Evolutionary conservation across 306 rosid genomes (phyloP), one percentile per base, ranked within the genome.

Genomic region (Quercus alba): DNA sequence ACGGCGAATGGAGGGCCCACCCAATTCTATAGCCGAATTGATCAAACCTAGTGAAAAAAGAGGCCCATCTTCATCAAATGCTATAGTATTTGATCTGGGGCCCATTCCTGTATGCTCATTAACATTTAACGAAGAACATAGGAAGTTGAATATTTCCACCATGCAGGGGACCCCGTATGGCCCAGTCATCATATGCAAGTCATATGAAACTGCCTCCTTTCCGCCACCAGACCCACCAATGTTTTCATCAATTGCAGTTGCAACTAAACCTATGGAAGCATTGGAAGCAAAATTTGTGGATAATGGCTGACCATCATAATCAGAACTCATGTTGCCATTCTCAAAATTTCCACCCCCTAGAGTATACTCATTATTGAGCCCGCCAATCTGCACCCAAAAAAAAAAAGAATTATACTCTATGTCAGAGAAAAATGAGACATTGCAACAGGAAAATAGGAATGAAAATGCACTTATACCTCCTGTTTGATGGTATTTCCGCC

Each of bases 151-250:
- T 83, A 91, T 91, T 85, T 96, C 98, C 87, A 96, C 94, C 99
- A 96, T 96, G 91, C 99, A 93, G 62, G 99, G 94, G 72, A 91
- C 98, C 73, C 99, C 99, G 63, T 89, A 95, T n/a, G 98, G 98
- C 82, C 89, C 99, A 68, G 91, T 89, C 97, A 91, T 91, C 28
- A 87, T 90, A 85, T 90, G 97, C 76, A 82, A 63, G 75, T 91
- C 97, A 84, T 86, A 89, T n/a, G 90, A 85, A 72, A 76, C 91
- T 59, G 90, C 57, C 28, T 90, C 95, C 89, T 88, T 91, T 78
- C 86, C 91, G 18, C 79, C 80, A 76, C 86, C 76, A 73, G 86
- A 81, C 82, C 86, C 82, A 2, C 87, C 75, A 35, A 81, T 69
- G 86, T 84, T 91, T 81, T 91, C 97, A 31, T 89, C 91, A 77